These are phyloP conservation scores for Penicillium crustosum DNA, from an alignment of 2,329 filamentous ascomycete genomes.

Conservation along the genomic window DNA sequence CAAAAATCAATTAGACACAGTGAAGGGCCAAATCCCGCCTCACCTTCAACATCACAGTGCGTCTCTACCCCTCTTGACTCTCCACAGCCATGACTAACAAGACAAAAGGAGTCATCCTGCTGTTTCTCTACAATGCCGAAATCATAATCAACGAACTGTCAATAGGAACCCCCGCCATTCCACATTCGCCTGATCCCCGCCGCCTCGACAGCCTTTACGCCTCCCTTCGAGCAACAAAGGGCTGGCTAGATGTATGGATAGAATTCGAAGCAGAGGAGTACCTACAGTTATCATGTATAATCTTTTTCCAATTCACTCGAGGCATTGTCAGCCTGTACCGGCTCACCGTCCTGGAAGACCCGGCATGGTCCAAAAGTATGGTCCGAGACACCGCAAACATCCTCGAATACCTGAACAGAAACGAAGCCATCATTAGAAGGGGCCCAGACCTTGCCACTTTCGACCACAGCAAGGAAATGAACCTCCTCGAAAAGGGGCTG, in stretches of 20 bases:
- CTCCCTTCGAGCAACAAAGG: conserved; percentile 24
- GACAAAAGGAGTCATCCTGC: conserved; percentile 9
- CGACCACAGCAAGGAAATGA: conserved; percentile 11
- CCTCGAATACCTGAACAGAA: conserved; percentile 23
- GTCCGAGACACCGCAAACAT: conserved; percentile 29
- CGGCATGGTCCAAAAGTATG: conserved; percentile 27
- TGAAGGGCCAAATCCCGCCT: conserved; percentile 21
- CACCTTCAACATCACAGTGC: conserved; percentile 24
- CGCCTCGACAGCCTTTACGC: conserved; percentile 25
- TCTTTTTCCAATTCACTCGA: conserved; percentile 27
- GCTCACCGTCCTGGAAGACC: conserved; percentile 28
- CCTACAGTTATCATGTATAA: conserved; percentile 19
- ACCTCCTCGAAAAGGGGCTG: conserved; percentile 21
- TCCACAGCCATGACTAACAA: conserved; percentile 6
- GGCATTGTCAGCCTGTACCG: conserved; percentile 24
- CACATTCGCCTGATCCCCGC: conserved; percentile 23
- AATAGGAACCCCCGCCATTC: conserved; percentile 14
- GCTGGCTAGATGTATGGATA: conserved; percentile 24
- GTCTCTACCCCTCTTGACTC: not conserved
- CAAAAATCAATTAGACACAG: conserved; percentile 22
- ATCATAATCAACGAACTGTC: conserved; percentile 25
- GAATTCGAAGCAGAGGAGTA: conserved; percentile 15
- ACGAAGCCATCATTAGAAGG: conserved; percentile 14
- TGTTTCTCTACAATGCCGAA: conserved; percentile 21
- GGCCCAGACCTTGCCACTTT: conserved; percentile 2